Evolutionary conservation across 1,284 basidiomycete species (phyloP).

Genomic region (Meripilus lineatus): DNA sequence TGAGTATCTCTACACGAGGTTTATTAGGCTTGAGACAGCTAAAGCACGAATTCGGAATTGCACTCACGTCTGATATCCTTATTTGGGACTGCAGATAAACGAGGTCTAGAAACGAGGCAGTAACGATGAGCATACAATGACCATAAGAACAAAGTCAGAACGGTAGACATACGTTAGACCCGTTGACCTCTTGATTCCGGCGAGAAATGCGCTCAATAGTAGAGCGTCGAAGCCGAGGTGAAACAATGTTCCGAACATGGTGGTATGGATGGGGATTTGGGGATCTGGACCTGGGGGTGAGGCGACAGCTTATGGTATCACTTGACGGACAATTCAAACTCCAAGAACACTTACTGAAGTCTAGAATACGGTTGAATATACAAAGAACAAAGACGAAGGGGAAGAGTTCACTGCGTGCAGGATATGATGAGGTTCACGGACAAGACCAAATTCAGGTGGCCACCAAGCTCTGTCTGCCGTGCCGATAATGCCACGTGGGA

Average conservation of each 20-base stretch:
- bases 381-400: background rate
- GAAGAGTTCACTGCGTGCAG: background rate
- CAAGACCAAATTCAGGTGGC: background rate
- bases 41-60: too few species aligned
- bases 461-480: too few species aligned
- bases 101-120: slow-evolving; percentile 43
- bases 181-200: slow-evolving; percentile 75
- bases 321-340: too few species aligned
- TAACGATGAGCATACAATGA: too few species aligned
- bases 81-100: slow-evolving; percentile 68
- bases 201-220: slow-evolving; percentile 72
- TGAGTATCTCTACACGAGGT: slow-evolving; percentile 69
- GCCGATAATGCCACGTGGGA: too few species aligned
- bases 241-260: slow-evolving; percentile 60
- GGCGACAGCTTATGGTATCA: too few species aligned
- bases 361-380: too few species aligned
- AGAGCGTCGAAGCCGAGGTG: slow-evolving; percentile 75
- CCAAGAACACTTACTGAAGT: too few species aligned
- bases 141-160: background rate
- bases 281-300: too few species aligned
- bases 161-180: slow-evolving; percentile 64
- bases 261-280: slow-evolving; percentile 4
- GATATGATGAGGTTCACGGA: background rate
- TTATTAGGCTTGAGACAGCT: too few species aligned
- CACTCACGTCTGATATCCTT: slow-evolving; percentile 78